Evolutionary conservation across 108 stramenopile species (phyloP).

Genomic region (Cyclotella baltica): DNA sequence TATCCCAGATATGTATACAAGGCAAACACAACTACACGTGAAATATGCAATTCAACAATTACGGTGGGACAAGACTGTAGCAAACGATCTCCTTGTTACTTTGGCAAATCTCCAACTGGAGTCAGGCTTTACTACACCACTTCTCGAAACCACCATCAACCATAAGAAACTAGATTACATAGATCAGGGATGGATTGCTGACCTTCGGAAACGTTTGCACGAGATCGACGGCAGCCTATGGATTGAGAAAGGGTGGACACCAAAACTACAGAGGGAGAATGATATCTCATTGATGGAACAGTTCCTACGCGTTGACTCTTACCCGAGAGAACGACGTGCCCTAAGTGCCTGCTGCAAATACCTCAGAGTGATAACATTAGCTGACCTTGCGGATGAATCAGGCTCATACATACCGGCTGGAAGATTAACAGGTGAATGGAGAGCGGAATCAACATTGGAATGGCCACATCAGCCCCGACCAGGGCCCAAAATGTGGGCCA

Average conservation of each 20-base stretch:
- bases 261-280: neutral
- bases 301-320: neutral
- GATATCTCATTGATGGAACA: neutral
- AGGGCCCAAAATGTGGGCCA: neutral
- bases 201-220: neutral
- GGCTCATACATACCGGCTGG: constrained; percentile 1
- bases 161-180: neutral
- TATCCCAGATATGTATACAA: neutral
- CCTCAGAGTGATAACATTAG: neutral
- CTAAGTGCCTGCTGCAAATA: neutral
- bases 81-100: constrained; percentile 12
- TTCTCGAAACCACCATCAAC: neutral
- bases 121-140: neutral
- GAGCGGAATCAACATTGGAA: neutral
- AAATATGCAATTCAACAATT: neutral
- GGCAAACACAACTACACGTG: neutral
- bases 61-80: constrained; percentile 15
- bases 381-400: neutral
- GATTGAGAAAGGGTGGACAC: neutral
- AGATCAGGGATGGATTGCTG: neutral
- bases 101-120: neutral
- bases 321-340: neutral
- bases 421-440: constrained; percentile 10
- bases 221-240: neutral
- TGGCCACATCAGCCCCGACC: constrained; percentile 1